A percentile compares a stretch with the other conserved stretches of the same genome.
Evolutionary conservation across 306 rosid species (phyloP).

Genomic region (Dryas drummondii): DNA sequence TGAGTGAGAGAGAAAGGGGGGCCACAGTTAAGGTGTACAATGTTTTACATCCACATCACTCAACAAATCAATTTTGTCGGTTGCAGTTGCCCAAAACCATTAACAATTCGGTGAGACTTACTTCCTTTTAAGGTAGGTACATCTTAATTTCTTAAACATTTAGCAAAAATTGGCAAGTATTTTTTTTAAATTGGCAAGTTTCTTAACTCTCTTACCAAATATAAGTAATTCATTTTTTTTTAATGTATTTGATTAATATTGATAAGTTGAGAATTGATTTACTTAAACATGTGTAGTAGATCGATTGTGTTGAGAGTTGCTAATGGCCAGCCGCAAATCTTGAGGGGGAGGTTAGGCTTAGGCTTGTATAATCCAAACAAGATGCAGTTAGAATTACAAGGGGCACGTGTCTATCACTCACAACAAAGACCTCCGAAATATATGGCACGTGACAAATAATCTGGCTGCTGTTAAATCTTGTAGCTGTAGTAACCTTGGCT

Average conservation of each 20-base stretch:
- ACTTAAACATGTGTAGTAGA: not conserved
- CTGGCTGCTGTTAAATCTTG: not conserved
- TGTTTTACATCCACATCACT: no score
- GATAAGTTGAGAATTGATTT: not conserved
- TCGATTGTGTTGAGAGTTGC: not conserved
- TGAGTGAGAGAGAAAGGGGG: not conserved
- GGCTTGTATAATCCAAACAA: not conserved
- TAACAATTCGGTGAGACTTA: no score
- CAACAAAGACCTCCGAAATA: not conserved
- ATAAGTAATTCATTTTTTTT: not conserved
- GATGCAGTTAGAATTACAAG: not conserved
- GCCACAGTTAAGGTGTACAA: no score
- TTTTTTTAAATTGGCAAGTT: not conserved
- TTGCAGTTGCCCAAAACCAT: no score
- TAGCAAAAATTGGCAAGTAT: not conserved
- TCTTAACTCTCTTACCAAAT: not conserved
- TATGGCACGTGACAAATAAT: not conserved
- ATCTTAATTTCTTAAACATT: not conserved
- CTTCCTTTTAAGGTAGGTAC: no score
- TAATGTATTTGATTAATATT: not conserved
- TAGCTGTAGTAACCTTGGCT: not conserved
- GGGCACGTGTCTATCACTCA: not conserved
- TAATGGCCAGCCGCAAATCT: constrained; percentile 21
- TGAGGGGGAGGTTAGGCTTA: constrained; percentile 7
- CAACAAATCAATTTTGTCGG: no score